Base-by-base conservation (phyloP, 345 rosid genomes). In the Populus alba region DNA sequence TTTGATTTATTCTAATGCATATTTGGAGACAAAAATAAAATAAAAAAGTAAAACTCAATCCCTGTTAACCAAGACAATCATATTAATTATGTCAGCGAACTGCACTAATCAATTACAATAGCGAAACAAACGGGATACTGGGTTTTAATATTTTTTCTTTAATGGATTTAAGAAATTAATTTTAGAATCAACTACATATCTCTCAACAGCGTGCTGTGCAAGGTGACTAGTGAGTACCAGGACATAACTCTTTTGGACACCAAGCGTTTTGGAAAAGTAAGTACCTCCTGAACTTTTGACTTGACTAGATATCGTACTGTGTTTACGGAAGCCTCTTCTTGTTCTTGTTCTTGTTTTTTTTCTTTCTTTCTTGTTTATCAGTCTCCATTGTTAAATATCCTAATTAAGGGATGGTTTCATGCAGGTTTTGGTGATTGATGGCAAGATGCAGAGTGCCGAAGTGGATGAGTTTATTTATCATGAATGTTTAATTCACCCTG, bases 381-480 rank as follows among this genome's bases (percentile, higher is more conserved):
- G 6, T 18, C 6, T 39, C 62, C 27, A 66, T 23, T 68, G 51
- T 47, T 47, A 47, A 3, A 13, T 47, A 15, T 47, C 51, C 18
- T 22, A 20, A 68, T 57, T 75, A 71, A 29, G 62, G 70, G 68
- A 45, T 75, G 75, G 45, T 35, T 78, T 59, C 18, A 2, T 31
- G 49, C 66, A 95, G 97, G 96, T 92, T 31, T 81, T 95, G 84
- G 94, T 95, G 80, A 90, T 95, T 74, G 98, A 95, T 77, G 99
- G 99, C 45, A 95, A 95, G 86, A 93, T 95, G 96, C 99, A 95
- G 87, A 95, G 97, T 80, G 99, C 99, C 4, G 99, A 93, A 82
- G 85, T 83, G 69, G 99, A 95, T 67, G 99, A 95, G 80, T 95
- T 95, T 79, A 91, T 95, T 55, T 95, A 95, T 80, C 98, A 93